Conservation (phyloP, 164 flowering plant species). For the Houttuynia cordata region DNA sequence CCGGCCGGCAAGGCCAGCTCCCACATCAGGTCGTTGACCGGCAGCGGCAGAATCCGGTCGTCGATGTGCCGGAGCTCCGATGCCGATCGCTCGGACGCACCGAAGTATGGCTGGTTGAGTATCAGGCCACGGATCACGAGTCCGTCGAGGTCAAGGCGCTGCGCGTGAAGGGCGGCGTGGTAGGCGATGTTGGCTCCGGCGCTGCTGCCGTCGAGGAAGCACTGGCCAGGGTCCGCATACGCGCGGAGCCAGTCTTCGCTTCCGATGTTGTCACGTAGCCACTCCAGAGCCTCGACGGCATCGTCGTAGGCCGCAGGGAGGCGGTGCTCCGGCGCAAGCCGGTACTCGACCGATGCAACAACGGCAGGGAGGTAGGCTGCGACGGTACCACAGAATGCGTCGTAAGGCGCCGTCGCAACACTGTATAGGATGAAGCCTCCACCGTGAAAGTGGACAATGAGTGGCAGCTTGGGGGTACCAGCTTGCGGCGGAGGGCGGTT, state of each 20-base stretch:
- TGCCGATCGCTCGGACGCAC: constrained; percentile 35
- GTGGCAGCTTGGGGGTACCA: constrained; percentile 18
- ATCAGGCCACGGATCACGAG: constrained; percentile 39
- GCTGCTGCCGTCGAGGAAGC: constrained; percentile 1
- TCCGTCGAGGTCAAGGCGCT: constrained; percentile 22
- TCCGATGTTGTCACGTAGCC: constrained; percentile 22
- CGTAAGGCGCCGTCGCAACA: constrained; percentile 21
- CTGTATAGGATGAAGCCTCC: constrained; percentile 24
- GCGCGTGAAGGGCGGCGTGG: background rate
- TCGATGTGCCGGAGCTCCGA: constrained; percentile 35
- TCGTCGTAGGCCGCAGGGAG: constrained; percentile 46
- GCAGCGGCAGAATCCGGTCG: no score
- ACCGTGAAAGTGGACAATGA: constrained; percentile 19
- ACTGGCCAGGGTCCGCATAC: constrained; percentile 1
- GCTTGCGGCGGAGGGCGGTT: no score
- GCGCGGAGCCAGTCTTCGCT: constrained; percentile 14
- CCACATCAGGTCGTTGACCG: no score
- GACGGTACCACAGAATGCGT: constrained; percentile 17
- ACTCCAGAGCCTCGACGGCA: constrained; percentile 25
- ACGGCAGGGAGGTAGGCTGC: constrained; percentile 23
- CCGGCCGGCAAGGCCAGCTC: no score
- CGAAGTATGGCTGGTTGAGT: constrained; percentile 36
- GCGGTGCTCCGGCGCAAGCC: constrained; percentile 44
- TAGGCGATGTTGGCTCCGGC: background rate
- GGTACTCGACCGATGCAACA: constrained; percentile 34